Percentiles rank a stretch among this genome's conserved stretches.
phyloP scores from a whole-genome alignment of 1,284 basidiomycete genomes.

The Sanguinoderma infundibulare region DNA sequence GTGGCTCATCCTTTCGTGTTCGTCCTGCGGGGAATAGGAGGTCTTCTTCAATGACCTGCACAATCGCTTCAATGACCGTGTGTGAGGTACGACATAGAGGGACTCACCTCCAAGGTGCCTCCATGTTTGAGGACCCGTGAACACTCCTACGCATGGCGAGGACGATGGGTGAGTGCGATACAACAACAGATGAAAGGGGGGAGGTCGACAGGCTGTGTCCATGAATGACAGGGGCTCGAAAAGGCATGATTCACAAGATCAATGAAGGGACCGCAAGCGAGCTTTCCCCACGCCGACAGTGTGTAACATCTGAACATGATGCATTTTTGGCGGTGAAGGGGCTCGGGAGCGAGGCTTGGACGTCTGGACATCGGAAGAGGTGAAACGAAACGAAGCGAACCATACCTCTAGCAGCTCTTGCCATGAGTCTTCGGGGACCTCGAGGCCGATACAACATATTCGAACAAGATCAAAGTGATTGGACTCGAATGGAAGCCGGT shows the following conservation, averaged over 20 bases:
- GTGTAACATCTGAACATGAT: background rate
- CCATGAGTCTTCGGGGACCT: conserved; percentile 71
- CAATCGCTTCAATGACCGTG: background rate
- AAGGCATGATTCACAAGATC: no score
- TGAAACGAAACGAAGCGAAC: background rate
- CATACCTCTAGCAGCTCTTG: conserved; percentile 40
- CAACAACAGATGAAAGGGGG: background rate
- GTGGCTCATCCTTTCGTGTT: conserved; percentile 8
- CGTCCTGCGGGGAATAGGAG: conserved; percentile 63
- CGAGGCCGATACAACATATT: conserved; percentile 64
- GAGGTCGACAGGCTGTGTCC: background rate
- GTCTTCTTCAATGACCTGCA: conserved; percentile 73
- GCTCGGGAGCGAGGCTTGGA: no score
- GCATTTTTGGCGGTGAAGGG: no score
- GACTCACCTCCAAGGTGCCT: conserved; percentile 63
- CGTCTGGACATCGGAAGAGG: background rate
- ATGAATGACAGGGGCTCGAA: background rate
- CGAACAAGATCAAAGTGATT: conserved; percentile 67
- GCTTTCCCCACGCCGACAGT: background rate
- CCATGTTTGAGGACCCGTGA: conserved; percentile 63
- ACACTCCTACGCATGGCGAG: conserved; percentile 52
- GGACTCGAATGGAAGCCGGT: conserved; percentile 61
- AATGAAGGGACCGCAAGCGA: background rate
- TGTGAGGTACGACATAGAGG: background rate
- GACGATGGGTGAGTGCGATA: background rate